Percentiles rank a stretch among this genome's conserved stretches.
Evolutionary conservation across 108 stramenopile species (phyloP).

Genomic region (Parietichytrium sp.): DNA sequence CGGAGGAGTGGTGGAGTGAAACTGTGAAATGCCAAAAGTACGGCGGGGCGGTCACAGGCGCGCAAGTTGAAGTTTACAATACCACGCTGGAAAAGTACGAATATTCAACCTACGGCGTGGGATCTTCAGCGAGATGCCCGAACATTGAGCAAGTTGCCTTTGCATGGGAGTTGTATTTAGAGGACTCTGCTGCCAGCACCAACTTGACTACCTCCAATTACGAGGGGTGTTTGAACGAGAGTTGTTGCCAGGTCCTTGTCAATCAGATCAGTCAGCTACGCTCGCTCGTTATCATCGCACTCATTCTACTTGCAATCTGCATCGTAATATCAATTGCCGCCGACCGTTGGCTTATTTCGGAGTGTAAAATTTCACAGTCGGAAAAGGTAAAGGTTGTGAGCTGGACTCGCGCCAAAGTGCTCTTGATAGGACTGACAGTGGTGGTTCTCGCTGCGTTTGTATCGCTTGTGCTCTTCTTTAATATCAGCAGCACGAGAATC

Average conservation of each 20-base stretch:
- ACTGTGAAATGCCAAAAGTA: slow-evolving; percentile 2
- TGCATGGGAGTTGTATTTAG: slow-evolving; percentile 18
- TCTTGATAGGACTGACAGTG: neutral
- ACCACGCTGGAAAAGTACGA: neutral
- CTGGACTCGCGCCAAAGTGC: neutral
- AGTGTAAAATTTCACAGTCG: neutral
- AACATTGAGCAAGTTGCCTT: slow-evolving; percentile 15
- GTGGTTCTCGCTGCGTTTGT: slow-evolving; percentile 3
- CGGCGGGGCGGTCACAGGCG: slow-evolving; percentile 3
- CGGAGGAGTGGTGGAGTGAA: neutral
- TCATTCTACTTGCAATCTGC: neutral
- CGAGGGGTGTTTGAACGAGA: slow-evolving; percentile 8
- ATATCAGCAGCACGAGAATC: neutral
- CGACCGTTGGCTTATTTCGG: neutral
- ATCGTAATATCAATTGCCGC: neutral
- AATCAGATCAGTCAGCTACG: neutral
- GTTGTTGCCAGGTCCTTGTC: neutral
- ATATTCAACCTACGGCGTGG: neutral
- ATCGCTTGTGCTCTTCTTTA: neutral
- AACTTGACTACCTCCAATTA: neutral
- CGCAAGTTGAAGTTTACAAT: slow-evolving; percentile 34
- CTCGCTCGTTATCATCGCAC: neutral
- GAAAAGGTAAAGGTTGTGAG: neutral
- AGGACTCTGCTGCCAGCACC: neutral
- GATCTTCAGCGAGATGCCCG: neutral